These are phyloP conservation scores for Ganoderma leucocontextum DNA, from an alignment of 1,284 basidiomycete genomes.

Conservation along the genomic window DNA sequence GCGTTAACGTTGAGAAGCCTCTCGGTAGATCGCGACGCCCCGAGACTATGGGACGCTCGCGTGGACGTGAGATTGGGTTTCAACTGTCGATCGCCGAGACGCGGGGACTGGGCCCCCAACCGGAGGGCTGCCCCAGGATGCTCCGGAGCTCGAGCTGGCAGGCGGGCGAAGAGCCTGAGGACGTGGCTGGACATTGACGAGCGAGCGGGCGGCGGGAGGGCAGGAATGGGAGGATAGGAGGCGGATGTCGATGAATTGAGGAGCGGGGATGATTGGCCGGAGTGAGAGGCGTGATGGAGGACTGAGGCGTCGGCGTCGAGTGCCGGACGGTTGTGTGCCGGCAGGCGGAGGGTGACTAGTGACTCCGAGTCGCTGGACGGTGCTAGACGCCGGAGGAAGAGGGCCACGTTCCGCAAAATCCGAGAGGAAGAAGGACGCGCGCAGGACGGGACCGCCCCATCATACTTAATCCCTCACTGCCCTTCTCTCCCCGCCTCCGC, in stretches of 20 bases:
- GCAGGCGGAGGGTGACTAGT: neutral
- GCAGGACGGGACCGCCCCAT: constrained; percentile 8
- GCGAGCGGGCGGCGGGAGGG: neutral
- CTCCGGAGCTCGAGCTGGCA: neutral
- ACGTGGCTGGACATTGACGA: neutral
- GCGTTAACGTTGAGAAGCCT: constrained; percentile 5
- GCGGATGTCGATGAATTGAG: constrained; percentile 2
- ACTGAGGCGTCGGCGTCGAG: constrained; percentile 25
- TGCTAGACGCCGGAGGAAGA: neutral
- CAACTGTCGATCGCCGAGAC: constrained; percentile 8
- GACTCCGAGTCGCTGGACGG: neutral
- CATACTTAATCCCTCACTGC: constrained; percentile 30
- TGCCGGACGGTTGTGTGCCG: constrained; percentile 21
- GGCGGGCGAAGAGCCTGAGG: neutral
- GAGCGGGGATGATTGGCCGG: constrained; percentile 38
- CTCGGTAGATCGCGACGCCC: constrained; percentile 31
- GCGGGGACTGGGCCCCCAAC: neutral
- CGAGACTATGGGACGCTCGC: constrained; percentile 18
- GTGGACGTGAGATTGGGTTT: constrained; percentile 12
- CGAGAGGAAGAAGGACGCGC: constrained; percentile 16
- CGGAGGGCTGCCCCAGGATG: neutral
- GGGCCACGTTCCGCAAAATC: constrained; percentile 35
- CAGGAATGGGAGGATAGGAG: constrained; percentile 9
- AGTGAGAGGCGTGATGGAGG: constrained; percentile 30
- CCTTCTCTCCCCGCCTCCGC: constrained; percentile 16